Evolutionary conservation across 139 green algal species (phyloP), one percentile per base, ranked within the genome.

Genomic region (Raphidocelis subcapitata): DNA sequence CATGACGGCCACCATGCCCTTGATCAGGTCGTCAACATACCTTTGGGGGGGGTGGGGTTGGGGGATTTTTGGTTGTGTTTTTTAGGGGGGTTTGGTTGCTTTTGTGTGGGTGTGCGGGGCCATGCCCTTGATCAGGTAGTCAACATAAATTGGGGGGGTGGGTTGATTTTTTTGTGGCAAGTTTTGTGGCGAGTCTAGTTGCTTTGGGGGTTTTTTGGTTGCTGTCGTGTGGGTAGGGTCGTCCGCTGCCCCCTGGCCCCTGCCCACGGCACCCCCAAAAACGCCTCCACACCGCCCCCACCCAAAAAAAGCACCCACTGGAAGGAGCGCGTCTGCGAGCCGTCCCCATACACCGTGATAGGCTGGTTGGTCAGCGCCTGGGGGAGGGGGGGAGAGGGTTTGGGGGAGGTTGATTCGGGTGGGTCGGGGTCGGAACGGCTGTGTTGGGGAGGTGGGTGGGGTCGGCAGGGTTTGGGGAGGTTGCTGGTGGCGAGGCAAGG

Each of bases 271-370:
- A n/a, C n/a, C n/a, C n/a, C n/a, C n/a, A n/a, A n/a, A n/a, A n/a
- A n/a, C n/a, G n/a, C n/a, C n/a, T n/a, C n/a, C n/a, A n/a, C n/a
- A n/a, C n/a, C n/a, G n/a, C n/a, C n/a, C n/a, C n/a, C n/a, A n/a
- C n/a, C n/a, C n/a, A n/a, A 15, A 62, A 15, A 8, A 36, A 15
- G 41, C 41, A 20, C 41, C 12, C 41, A 49, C 85, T 98, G 94
- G 87, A 99, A 99, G 62, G 87, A 95, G 29, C 95, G 91, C 28
- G 95, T 99, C 86, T 99, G 95, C 67, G 90, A 79, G 67, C 95
- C 95, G 61, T 98, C 92, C 20, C 95, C 95, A 79, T 98, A 98
- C 18, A 99, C 85, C 28, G 95, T 98, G 41, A 99, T 83, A 23
- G 89, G 88, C 82, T 93, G 83, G 28, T 84, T 82, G 24, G 75